Conservation (phyloP, 2,329 filamentous ascomycete genomes). For the Aspergillus fructus region DNA sequence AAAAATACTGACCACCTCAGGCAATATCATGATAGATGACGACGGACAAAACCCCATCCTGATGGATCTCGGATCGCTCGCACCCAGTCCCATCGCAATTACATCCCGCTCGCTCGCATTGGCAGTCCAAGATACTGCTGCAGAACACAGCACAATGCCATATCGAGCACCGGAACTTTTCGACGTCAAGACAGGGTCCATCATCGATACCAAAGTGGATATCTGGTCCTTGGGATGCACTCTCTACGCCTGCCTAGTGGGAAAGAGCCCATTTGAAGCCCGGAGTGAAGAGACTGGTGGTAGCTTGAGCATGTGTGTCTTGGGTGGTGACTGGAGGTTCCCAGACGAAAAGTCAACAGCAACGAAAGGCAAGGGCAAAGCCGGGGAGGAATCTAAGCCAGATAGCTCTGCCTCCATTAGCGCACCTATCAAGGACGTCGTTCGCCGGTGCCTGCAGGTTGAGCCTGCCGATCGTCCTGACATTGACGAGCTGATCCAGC, state of each 20-base stretch:
- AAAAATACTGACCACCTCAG: slow-evolving; percentile 30
- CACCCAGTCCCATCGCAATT: slow-evolving; percentile 81
- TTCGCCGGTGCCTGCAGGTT: slow-evolving; percentile 79
- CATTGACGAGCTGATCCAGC: slow-evolving; percentile 75
- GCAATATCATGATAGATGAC: slow-evolving; percentile 98
- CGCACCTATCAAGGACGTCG: slow-evolving; percentile 80
- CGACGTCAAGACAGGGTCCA: slow-evolving; percentile 89
- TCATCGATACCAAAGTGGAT: slow-evolving; percentile 94
- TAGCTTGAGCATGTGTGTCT: slow-evolving; percentile 84
- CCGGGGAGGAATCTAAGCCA: slow-evolving; percentile 24
- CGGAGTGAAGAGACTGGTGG: slow-evolving; percentile 95
- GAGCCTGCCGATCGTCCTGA: slow-evolving; percentile 87
- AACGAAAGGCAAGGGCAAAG: slow-evolving; percentile 58
- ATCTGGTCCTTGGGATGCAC: slow-evolving; percentile 98
- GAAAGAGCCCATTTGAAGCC: slow-evolving; percentile 95
- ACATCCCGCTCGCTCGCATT: slow-evolving; percentile 87
- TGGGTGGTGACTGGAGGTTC: slow-evolving; percentile 95
- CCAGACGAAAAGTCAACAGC: slow-evolving; percentile 74
- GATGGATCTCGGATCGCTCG: slow-evolving; percentile 94
- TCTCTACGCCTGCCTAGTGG: slow-evolving; percentile 93
- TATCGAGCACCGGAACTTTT: slow-evolving; percentile 97
- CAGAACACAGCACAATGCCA: slow-evolving; percentile 97
- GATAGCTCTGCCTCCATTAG: slow-evolving; percentile 62
- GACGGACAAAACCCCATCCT: slow-evolving; percentile 84
- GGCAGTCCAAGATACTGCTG: slow-evolving; percentile 88